Conservation (phyloP, 73 alveolate genomes). For the Breviolum minutum region DNA sequence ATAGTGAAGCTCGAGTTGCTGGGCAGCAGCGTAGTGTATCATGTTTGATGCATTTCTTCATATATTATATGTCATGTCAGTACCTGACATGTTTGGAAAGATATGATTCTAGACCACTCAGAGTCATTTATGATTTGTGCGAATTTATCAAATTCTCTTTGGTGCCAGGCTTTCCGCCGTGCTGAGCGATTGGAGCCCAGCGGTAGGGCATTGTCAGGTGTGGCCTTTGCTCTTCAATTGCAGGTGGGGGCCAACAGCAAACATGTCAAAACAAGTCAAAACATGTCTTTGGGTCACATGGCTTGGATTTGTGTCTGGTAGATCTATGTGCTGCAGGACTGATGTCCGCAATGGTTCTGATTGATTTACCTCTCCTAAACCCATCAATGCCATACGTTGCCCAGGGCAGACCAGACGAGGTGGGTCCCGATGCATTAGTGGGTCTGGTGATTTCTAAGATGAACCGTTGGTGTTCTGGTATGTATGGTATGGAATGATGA, state of each 20-base stretch:
- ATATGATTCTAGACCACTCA: too few relatives aligned
- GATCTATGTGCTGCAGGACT: neutral
- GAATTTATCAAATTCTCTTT: neutral
- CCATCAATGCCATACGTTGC: neutral
- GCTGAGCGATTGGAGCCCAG: constrained; percentile 63
- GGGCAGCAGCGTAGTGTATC: too few relatives aligned
- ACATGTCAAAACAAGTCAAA: too few relatives aligned
- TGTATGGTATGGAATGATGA: neutral
- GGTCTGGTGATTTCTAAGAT: too few relatives aligned
- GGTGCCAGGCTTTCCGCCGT: constrained; percentile 53
- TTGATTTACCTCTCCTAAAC: neutral
- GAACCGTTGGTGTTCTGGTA: too few relatives aligned
- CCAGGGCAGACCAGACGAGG: constrained; percentile 32
- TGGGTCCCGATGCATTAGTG: neutral
- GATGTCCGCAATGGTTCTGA: too few relatives aligned
- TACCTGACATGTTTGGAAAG: too few relatives aligned
- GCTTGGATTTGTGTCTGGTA: neutral
- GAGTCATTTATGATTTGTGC: too few relatives aligned
- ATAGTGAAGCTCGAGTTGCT: too few relatives aligned
- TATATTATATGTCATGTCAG: too few relatives aligned
- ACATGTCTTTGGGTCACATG: neutral
- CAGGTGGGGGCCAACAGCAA: constrained; percentile 12
- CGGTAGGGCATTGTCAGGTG: constrained; percentile 58
- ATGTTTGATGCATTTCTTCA: too few relatives aligned
- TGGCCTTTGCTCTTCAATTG: constrained; percentile 90